Conservation (phyloP, 441 rosid species). For the Populus hybrid region DNA sequence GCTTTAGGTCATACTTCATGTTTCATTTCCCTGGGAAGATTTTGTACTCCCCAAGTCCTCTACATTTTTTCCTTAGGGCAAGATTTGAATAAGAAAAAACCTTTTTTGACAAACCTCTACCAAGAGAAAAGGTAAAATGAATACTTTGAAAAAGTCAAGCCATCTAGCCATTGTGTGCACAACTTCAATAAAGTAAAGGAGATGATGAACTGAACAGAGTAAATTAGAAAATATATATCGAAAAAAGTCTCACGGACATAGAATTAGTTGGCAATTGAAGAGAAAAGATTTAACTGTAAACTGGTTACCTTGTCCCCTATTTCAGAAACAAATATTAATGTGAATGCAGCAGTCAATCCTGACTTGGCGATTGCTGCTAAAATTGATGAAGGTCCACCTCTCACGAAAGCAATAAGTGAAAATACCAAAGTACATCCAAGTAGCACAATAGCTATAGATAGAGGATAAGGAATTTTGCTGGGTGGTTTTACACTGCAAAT, state of each 20-base stretch:
- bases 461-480: slow-evolving; percentile 61
- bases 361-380: slow-evolving; percentile 87
- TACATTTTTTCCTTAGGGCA: neutral
- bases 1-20: neutral
- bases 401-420: slow-evolving; percentile 66
- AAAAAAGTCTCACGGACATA: neutral
- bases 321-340: slow-evolving; percentile 88
- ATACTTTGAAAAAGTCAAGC: slow-evolving; percentile 7
- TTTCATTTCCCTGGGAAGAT: neutral
- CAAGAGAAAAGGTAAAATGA: neutral
- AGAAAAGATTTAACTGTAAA: neutral
- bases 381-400: slow-evolving; percentile 68
- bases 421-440: slow-evolving; percentile 66
- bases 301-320: slow-evolving; percentile 83
- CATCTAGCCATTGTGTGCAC: neutral
- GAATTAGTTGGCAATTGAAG: neutral
- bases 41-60: neutral
- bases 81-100: neutral
- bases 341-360: slow-evolving; percentile 96
- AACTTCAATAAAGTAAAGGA: slow-evolving; percentile 8
- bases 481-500: slow-evolving; percentile 65
- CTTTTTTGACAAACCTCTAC: neutral
- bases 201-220: neutral
- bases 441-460: slow-evolving; percentile 68
- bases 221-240: neutral